Percentiles rank a stretch among this genome's conserved stretches.
Evolutionary conservation across 208 protist genomes (phyloP).

Genomic region (Crithidia sp.): DNA sequence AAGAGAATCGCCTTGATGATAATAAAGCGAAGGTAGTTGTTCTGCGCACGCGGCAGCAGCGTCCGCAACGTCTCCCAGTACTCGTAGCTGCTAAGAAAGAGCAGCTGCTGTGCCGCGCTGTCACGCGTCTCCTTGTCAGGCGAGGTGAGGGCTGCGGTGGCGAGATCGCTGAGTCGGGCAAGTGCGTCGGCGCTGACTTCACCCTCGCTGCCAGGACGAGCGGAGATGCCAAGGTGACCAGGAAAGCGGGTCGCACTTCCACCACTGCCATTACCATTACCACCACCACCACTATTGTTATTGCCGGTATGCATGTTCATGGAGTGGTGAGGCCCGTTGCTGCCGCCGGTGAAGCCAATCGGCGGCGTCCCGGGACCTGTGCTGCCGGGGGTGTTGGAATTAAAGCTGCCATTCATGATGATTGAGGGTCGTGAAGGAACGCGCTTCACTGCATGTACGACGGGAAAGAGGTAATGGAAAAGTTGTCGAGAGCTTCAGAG

Average conservation of each 20-base stretch:
- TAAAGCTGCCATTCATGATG: slow-evolving; percentile 26
- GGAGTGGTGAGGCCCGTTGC: neutral
- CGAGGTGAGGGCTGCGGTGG: slow-evolving; percentile 60
- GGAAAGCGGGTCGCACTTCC: neutral
- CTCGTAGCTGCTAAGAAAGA: slow-evolving; percentile 83
- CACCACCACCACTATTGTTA: neutral
- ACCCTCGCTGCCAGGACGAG: neutral
- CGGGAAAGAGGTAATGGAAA: slow-evolving; percentile 16
- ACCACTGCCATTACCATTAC: neutral
- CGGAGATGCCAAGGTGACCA: slow-evolving; percentile 1
- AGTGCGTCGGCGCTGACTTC: slow-evolving; percentile 25
- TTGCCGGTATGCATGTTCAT: neutral
- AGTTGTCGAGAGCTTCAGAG: neutral
- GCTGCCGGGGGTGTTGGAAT: neutral
- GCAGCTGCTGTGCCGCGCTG: slow-evolving; percentile 59
- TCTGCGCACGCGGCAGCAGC: slow-evolving; percentile 52
- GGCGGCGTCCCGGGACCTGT: slow-evolving; percentile 1
- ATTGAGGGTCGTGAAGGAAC: neutral
- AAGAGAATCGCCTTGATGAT: slow-evolving; percentile 82
- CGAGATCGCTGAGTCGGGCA: slow-evolving; percentile 43
- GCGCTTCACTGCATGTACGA: neutral
- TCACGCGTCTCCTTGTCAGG: slow-evolving; percentile 61
- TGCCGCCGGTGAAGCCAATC: neutral
- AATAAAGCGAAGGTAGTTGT: slow-evolving; percentile 86
- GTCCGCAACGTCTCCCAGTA: slow-evolving; percentile 71